Evolutionary conservation across 306 rosid species (phyloP).

Genomic region (Senna siamea): DNA sequence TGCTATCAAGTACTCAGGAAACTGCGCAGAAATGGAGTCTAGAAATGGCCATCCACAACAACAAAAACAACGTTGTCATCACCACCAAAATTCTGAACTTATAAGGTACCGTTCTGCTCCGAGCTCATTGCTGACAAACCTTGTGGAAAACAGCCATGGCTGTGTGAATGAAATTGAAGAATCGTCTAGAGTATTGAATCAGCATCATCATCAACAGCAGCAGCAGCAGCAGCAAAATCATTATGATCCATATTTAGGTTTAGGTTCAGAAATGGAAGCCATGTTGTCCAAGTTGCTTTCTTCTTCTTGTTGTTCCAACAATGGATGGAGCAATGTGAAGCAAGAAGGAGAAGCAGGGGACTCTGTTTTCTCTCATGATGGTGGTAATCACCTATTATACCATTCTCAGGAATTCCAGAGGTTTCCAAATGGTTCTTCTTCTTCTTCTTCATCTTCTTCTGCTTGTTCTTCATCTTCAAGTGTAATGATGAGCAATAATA

Average conservation of each 20-base stretch:
- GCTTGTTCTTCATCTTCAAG: constrained; percentile 34
- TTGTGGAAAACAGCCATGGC: constrained; percentile 40
- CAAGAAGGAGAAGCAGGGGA: constrained; percentile 51
- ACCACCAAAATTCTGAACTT: constrained; percentile 54
- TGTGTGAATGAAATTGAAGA: constrained; percentile 34
- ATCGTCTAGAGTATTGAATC: constrained; percentile 37
- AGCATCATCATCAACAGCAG: background rate
- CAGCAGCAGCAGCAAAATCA: too few species aligned
- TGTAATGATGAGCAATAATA: constrained; percentile 39
- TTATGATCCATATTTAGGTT: constrained; percentile 44
- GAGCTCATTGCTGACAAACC: constrained; percentile 48
- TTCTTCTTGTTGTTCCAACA: constrained; percentile 49
- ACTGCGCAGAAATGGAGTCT: constrained; percentile 59
- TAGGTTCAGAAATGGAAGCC: constrained; percentile 66
- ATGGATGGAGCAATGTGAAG: constrained; percentile 51
- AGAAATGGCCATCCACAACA: constrained; percentile 38
- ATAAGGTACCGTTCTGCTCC: constrained; percentile 66
- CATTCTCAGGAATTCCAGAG: constrained; percentile 52
- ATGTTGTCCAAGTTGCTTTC: constrained; percentile 54
- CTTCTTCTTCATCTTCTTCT: constrained; percentile 10
- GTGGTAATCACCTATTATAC: constrained; percentile 40
- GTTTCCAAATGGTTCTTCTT: constrained; percentile 28
- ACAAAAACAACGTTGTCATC: too few species aligned
- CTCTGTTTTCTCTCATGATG: constrained; percentile 38
- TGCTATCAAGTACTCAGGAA: constrained; percentile 43